These are phyloP conservation scores for Cryptosporidium ubiquitum DNA, from an alignment of 169 alveolate genomes.

Conservation along the genomic window DNA sequence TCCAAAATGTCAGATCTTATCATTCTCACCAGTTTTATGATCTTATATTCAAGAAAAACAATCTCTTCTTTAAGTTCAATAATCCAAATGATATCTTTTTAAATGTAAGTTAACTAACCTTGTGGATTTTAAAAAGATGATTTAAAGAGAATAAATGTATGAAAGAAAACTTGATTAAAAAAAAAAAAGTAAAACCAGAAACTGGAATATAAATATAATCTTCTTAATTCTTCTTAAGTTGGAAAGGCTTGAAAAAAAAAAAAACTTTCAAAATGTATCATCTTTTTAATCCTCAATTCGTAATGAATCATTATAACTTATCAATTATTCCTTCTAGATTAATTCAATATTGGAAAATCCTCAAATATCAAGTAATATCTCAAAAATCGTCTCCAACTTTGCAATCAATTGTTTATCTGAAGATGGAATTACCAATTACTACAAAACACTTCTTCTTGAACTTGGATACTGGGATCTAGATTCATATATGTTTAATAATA, in stretches of 20 bases:
- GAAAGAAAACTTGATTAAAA: too few species aligned
- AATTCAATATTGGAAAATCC: slow-evolving; percentile 9
- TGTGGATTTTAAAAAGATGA: not conserved
- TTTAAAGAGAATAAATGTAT: too few species aligned
- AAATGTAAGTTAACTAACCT: slow-evolving; percentile 9
- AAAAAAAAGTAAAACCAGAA: too few species aligned
- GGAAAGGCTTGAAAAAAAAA: too few species aligned
- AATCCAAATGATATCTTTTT: not conserved
- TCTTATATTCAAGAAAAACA: slow-evolving; percentile 8
- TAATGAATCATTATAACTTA: slow-evolving; percentile 11
- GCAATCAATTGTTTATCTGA: slow-evolving; percentile 36
- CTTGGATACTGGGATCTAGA: slow-evolving; percentile 13
- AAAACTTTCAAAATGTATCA: not conserved
- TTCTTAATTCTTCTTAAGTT: too few species aligned
- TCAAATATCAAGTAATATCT: slow-evolving; percentile 16
- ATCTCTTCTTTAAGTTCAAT: slow-evolving; percentile 27
- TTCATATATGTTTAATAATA: not conserved
- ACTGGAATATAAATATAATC: too few species aligned
- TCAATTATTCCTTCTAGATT: slow-evolving; percentile 4
- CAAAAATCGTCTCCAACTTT: slow-evolving; percentile 7
- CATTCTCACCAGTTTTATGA: slow-evolving; percentile 46
- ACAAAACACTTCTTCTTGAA: not conserved
- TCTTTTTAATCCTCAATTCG: not conserved
- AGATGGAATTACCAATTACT: slow-evolving; percentile 9
- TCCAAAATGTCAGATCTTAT: slow-evolving; percentile 37